Base-by-base conservation (phyloP, 495 filamentous ascomycete species). In the Xylaria cubensis region DNA sequence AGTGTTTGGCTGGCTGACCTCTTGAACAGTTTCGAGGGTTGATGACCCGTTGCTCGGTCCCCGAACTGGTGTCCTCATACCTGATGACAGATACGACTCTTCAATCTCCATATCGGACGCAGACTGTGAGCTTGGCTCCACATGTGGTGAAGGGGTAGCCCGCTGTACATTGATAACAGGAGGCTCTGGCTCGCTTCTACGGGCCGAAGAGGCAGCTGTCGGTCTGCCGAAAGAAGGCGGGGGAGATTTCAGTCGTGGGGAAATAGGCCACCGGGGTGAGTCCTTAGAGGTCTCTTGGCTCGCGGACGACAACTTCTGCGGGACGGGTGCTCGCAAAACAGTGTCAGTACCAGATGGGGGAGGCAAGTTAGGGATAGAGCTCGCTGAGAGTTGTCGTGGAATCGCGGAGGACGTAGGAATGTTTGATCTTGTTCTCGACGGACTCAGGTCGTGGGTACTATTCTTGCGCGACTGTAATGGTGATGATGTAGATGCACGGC, bases 11-110 rank as follows among this genome's bases (percentile, higher is more conserved):
- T 93, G 87, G 81, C 93, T 97, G 61, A 90, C 90, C 83, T 99
- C 96, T 79, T 97, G 92, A 39, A 99, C 96, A 0, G 96, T 99
- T 81, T 97, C 96, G 65, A 99, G 84, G 53, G 89, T 89, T 21
- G 92, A 90, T 26, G 87, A 86, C 72, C 86, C 88, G 65, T 90
- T 91, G 76, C 89, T 91, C 58, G 83, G 84, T 32, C 88, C 90
- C 77, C 94, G 90, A 63, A 85, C 88, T 21, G 90, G 89, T 48
- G 90, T 91, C 76, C 85, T 84, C 82, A 90, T 89, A 62, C 89
- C 90, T 21, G 87, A 80, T 56, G 82, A 80, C 17, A 84, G 72
- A 59, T 83, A 73, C 61, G 76, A 76, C 42, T 91, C 91, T 73
- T 92, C 89, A 72, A 79, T 76, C 64, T 89, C 88, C 67, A 80